Base-by-base conservation (phyloP, 805 yeast genomes). In the Kodamaea jinghongensis region DNA sequence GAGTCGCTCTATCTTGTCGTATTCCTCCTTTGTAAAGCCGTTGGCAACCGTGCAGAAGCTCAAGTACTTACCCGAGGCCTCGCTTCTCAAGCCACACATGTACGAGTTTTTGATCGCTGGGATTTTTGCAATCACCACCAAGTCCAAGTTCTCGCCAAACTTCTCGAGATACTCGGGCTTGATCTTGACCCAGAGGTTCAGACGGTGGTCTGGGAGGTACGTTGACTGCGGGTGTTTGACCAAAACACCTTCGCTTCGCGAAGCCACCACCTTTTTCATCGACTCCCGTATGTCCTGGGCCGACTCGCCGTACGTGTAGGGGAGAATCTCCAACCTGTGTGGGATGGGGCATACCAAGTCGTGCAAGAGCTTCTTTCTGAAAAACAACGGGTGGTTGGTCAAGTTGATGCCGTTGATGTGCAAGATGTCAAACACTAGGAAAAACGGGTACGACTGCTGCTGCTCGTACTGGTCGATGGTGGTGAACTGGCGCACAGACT, bases 151-250 rank as follows among this genome's bases (percentile, higher is more conserved):
- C 47, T 89, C 96, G 7, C 96, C 96, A 58, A 85, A 84, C 43
- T 83, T 87, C 40, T 80, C 83, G 38, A 89, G 65, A 54, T 89
- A 90, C 49, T 90, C 96, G 0, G 98, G 98, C 57, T 91, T 91
- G 2, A 91, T 76, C 54, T 91, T 91, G 11, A 88, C 67, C 96
- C 97, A 91, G n/a, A 71, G 62, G 12, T 73, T 75, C 31, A 72
- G 70, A 36, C 88, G 64, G 25, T 72, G 74, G n/a, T 79, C 86
- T 11, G 85, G 70, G 2, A 62, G 55, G 56, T 91, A 91, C 11
- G 56, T 62, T 2, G 84, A 71, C 9, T 64, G 58, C 1, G 79
- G 75, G 46, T 79, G 73, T 55, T 91, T 91, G 28, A 91, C 60
- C 40, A 91, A 77, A 6, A 91, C 64, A 0, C 99, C 99, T 58